Percentiles rank a stretch among this genome's conserved stretches.
Conservation (phyloP, 2,329 filamentous ascomycete genomes). For the Ceratocystis lukuohia region DNA sequence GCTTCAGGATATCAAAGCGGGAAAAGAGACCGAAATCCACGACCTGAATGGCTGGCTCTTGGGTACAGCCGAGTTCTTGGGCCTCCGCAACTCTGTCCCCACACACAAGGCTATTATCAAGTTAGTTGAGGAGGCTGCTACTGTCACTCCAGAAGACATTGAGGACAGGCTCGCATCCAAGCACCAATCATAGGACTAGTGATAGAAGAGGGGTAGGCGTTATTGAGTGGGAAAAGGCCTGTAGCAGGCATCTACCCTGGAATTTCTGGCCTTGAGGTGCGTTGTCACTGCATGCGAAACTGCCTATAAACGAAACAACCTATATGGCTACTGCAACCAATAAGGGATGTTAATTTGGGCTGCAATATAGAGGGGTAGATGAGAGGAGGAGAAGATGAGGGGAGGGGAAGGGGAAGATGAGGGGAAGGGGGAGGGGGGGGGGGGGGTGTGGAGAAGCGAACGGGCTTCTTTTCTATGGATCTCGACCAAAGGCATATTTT, state of each 20-base stretch:
- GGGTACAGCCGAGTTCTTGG: constrained; percentile 32
- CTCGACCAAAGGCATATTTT: neutral
- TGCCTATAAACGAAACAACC: neutral
- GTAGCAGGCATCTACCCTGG: neutral
- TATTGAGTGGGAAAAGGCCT: neutral
- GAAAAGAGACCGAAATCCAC: constrained; percentile 40
- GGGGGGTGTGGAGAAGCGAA: neutral
- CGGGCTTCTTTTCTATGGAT: neutral
- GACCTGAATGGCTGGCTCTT: constrained; percentile 49
- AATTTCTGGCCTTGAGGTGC: neutral
- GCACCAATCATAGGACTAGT: neutral
- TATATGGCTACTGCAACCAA: neutral
- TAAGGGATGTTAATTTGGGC: neutral
- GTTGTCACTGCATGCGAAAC: constrained; percentile 10
- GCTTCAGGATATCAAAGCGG: constrained; percentile 44
- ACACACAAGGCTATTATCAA: constrained; percentile 32
- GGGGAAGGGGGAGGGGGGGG: neutral
- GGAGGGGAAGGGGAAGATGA: neutral
- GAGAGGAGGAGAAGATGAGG: too few species aligned
- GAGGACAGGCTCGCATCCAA: constrained; percentile 14
- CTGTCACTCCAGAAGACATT: constrained; percentile 11
- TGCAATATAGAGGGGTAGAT: neutral
- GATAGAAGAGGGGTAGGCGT: neutral
- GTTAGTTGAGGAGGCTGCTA: constrained; percentile 29
- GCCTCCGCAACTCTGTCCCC: constrained; percentile 26